Evolutionary conservation across 192 early-diverging fungal genomes (phyloP).

Genomic region (Dispira simplex): DNA sequence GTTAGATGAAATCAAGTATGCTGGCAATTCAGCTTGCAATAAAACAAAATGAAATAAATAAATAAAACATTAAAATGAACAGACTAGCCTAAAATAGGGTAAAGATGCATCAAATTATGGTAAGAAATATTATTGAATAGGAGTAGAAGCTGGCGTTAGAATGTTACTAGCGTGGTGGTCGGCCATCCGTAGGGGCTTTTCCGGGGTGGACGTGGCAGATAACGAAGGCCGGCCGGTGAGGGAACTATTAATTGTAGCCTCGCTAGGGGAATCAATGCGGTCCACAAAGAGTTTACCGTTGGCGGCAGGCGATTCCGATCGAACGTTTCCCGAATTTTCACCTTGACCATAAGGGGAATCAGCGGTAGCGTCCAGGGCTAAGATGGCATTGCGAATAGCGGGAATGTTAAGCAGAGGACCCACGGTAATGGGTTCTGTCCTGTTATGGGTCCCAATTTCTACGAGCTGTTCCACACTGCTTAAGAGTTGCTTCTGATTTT

Average conservation of each 20-base stretch:
- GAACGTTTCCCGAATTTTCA: too few relatives aligned
- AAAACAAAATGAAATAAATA: not conserved
- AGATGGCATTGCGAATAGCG: not conserved
- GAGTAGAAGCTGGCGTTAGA: constrained; percentile 1
- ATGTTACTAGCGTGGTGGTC: not conserved
- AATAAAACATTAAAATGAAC: not conserved
- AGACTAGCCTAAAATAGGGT: not conserved
- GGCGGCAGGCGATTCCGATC: too few relatives aligned
- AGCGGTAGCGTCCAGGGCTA: not conserved
- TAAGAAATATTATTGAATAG: constrained; percentile 5
- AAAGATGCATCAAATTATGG: not conserved
- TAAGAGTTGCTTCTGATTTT: not conserved
- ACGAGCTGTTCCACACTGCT: not conserved
- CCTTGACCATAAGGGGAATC: too few relatives aligned
- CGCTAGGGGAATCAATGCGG: not conserved
- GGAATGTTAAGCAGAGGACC: constrained; percentile 3
- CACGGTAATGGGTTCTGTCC: not conserved
- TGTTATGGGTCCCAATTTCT: not conserved
- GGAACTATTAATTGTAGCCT: not conserved
- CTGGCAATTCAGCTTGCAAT: too few relatives aligned
- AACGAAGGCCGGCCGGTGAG: not conserved
- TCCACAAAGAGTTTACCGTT: too few relatives aligned
- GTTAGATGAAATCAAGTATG: too few relatives aligned
- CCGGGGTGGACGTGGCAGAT: not conserved
- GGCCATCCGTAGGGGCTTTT: not conserved